phyloP scores from a whole-genome alignment of 148 eudicot genomes.

The Rhododendron vialii region DNA sequence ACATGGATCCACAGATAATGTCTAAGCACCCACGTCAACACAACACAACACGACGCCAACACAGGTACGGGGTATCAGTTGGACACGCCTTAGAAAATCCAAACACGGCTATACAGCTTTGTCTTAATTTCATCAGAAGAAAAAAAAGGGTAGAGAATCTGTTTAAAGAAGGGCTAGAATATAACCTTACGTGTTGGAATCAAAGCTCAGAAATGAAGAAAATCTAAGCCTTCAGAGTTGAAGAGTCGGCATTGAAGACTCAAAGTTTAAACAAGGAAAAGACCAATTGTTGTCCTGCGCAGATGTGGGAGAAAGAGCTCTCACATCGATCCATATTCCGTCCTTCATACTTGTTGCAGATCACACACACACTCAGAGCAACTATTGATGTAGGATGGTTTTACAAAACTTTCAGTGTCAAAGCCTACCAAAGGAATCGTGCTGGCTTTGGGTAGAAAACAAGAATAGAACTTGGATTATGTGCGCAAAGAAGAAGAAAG shows the following conservation, averaged over 20 bases:
- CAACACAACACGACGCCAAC: background rate
- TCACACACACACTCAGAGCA: no score
- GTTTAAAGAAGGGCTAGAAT: background rate
- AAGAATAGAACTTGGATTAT: background rate
- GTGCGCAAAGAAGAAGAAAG: background rate
- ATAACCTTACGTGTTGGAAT: background rate
- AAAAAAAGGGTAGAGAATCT: background rate
- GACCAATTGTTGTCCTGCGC: no score
- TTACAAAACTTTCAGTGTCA: background rate
- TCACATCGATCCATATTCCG: background rate
- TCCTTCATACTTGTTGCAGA: background rate
- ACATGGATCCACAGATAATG: background rate
- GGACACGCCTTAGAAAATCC: background rate
- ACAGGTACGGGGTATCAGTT: background rate
- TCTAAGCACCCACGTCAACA: background rate
- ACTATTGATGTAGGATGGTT: background rate
- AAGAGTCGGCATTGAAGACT: background rate
- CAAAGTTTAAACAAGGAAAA: no score
- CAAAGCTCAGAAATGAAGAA: background rate
- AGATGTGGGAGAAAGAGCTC: no score
- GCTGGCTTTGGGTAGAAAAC: background rate
- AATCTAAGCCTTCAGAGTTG: background rate
- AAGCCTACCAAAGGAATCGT: background rate
- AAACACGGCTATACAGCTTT: background rate
- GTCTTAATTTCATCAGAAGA: background rate